phyloP scores from a whole-genome alignment of 371 early-diverging fungal genomes.

The Entomophthora muscae region DNA sequence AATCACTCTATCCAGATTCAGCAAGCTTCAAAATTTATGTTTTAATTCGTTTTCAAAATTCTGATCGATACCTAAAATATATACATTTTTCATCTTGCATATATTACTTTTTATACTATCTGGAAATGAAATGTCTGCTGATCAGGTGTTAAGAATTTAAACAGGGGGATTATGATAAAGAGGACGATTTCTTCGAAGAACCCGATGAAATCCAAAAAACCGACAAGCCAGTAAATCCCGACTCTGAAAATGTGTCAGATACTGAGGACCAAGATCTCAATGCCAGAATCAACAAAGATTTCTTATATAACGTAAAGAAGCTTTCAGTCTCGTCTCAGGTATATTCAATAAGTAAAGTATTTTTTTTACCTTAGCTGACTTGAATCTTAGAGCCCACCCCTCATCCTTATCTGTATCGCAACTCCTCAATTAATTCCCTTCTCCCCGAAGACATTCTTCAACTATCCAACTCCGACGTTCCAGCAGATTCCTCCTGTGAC shows the following conservation, averaged over 20 bases:
- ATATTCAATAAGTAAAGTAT: background rate
- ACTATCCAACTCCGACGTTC: background rate
- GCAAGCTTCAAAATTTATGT: background rate
- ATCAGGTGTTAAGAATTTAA: background rate
- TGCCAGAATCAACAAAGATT: background rate
- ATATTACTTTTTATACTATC: too few relatives aligned
- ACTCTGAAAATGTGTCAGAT: background rate
- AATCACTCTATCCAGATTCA: background rate
- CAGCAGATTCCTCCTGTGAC: background rate
- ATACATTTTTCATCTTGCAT: too few relatives aligned
- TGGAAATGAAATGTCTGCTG: too few relatives aligned
- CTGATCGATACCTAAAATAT: background rate
- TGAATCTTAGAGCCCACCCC: background rate
- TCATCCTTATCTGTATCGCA: background rate
- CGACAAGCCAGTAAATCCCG: background rate
- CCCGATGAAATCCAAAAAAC: too few relatives aligned
- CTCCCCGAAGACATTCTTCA: slow-evolving; percentile 1
- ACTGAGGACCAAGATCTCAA: background rate
- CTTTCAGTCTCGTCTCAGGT: background rate
- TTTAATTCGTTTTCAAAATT: background rate
- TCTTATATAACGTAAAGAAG: background rate
- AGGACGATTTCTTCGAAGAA: background rate
- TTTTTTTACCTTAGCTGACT: background rate
- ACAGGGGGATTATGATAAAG: background rate
- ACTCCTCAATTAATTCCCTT: slow-evolving; percentile 4